Percentiles rank a stretch among this genome's conserved stretches.
phyloP scores from a whole-genome alignment of 495 filamentous ascomycete species.

The Penicillium atrosanguineum region DNA sequence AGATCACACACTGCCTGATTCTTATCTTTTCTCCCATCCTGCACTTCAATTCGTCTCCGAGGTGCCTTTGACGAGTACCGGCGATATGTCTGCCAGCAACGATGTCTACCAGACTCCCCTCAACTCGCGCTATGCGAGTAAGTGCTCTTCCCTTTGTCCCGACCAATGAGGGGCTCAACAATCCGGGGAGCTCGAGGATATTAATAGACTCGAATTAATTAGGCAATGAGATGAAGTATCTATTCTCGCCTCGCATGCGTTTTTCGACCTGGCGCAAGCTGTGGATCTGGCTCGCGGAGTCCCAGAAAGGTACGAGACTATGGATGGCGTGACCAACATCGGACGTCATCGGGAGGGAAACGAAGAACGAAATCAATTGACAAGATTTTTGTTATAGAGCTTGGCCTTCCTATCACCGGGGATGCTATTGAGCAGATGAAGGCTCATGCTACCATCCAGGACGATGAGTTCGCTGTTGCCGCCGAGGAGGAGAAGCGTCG shows the following conservation, averaged over 20 bases:
- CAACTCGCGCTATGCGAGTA: conserved; percentile 69
- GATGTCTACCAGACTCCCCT: conserved; percentile 73
- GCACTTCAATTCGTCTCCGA: conserved; percentile 26
- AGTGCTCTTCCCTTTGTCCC: conserved; percentile 23
- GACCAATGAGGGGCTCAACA: conserved; percentile 11
- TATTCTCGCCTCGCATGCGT: conserved; percentile 73
- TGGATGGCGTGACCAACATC: conserved; percentile 13
- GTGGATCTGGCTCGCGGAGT: conserved; percentile 83
- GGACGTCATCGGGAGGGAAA: conserved; percentile 7
- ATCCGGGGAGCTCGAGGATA: neutral
- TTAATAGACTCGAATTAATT: conserved; percentile 10
- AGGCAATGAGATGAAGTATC: conserved; percentile 50
- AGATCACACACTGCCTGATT: conserved; percentile 22
- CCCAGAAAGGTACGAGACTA: conserved; percentile 59
- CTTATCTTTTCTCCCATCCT: conserved; percentile 13
- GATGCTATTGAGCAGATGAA: conserved; percentile 76
- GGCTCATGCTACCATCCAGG: conserved; percentile 66
- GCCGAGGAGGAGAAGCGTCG: conserved; percentile 76
- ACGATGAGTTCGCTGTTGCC: conserved; percentile 75
- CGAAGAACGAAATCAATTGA: conserved; percentile 18
- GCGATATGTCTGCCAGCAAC: conserved; percentile 58
- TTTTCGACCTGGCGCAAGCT: conserved; percentile 74
- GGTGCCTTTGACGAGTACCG: conserved; percentile 10
- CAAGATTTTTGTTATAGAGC: conserved; percentile 36
- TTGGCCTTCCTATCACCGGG: conserved; percentile 57